Evolutionary conservation across 768 basidiomycete species (phyloP).

Genomic region (Boletus sensibilis): DNA sequence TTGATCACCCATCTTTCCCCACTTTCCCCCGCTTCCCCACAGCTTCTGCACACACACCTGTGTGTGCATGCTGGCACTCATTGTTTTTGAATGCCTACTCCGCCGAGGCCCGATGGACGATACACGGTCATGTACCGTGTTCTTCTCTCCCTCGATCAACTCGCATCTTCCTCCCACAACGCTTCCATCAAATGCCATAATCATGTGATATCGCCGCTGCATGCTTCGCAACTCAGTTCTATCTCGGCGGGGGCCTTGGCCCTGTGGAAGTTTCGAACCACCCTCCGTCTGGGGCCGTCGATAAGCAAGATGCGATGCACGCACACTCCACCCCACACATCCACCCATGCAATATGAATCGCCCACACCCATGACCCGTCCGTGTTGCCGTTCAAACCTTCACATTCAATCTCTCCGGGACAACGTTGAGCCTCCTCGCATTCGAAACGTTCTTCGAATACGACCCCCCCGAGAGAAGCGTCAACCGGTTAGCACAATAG

Average conservation of each 20-base stretch:
- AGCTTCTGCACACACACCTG: constrained; percentile 5
- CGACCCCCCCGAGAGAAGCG: background rate
- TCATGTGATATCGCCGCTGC: constrained; percentile 18
- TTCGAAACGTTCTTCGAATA: background rate
- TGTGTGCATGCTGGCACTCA: background rate
- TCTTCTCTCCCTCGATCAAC: constrained; percentile 14
- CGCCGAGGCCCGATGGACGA: constrained; percentile 8
- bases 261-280: constrained; percentile 9
- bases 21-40: constrained; percentile 28
- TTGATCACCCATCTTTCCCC: constrained; percentile 13
- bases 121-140: constrained; percentile 9
- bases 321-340: background rate
- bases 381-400: constrained; percentile 1
- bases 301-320: constrained; percentile 3
- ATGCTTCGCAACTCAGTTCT: constrained; percentile 4
- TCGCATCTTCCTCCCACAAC: constrained; percentile 24
- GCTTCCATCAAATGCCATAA: constrained; percentile 22
- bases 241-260: constrained; percentile 10
- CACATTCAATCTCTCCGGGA: background rate
- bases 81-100: background rate
- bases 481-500: background rate
- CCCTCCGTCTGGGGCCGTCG: background rate
- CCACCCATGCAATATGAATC: background rate
- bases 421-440: constrained; percentile 3
- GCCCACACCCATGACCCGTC: background rate